Evolutionary conservation across 225 moss, liverwort and hornwort genomes (phyloP).

Genomic region (Pseudisothecium myosuroides): DNA sequence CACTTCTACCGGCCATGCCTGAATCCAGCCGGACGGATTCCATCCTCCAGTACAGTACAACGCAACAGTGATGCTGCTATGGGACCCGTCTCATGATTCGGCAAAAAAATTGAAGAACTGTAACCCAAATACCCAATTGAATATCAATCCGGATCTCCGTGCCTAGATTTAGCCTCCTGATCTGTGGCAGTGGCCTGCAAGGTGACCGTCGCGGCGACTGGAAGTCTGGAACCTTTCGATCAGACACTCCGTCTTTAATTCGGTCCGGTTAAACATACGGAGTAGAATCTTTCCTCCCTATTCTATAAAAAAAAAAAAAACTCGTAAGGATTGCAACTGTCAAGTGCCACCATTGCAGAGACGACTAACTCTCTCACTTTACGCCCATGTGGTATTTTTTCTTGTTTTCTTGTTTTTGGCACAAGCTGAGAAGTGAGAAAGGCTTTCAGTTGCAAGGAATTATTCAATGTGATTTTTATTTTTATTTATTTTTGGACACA

Average conservation of each 20-base stretch:
- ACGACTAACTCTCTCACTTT: background rate
- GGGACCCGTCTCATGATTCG: background rate
- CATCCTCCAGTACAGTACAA: background rate
- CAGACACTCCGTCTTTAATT: background rate
- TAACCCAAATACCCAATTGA: too few relatives aligned
- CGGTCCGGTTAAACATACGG: too few relatives aligned
- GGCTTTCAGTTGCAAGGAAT: background rate
- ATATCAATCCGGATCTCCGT: too few relatives aligned
- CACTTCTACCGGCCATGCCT: too few relatives aligned
- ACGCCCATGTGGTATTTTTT: background rate
- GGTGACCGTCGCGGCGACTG: background rate
- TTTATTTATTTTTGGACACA: background rate
- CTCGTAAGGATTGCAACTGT: background rate
- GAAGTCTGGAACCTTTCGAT: background rate
- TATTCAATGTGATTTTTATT: too few relatives aligned
- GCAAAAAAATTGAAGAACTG: background rate
- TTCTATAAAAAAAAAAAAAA: background rate
- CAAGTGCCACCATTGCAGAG: background rate
- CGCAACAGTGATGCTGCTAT: background rate
- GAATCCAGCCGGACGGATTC: background rate
- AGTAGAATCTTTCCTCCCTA: background rate
- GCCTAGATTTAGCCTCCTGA: background rate
- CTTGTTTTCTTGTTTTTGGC: background rate
- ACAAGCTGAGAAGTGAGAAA: background rate
- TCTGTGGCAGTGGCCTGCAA: background rate